These are phyloP conservation scores for Xerocomellus dryophilus DNA, from an alignment of 768 basidiomycete species.

Conservation along the genomic window DNA sequence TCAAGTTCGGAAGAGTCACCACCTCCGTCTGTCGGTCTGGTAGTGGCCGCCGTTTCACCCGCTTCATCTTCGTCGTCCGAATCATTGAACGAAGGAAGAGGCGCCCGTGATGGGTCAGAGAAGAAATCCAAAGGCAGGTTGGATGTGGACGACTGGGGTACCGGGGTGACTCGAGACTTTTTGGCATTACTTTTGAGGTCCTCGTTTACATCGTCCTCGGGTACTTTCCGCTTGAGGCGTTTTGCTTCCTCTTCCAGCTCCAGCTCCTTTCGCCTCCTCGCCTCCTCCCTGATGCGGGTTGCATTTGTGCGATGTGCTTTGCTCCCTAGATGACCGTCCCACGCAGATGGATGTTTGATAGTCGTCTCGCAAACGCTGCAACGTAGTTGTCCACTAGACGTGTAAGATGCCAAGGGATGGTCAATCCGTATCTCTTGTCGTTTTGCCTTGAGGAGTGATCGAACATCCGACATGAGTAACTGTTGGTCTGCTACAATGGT, in stretches of 20 bases:
- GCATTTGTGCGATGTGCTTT: conserved; percentile 73
- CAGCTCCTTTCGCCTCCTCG: conserved; percentile 40
- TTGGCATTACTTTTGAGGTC: conserved; percentile 27
- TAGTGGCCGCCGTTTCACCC: conserved; percentile 4
- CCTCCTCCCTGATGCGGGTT: conserved; percentile 55
- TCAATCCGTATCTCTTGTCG: conserved; percentile 68
- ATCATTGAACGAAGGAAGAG: conserved; percentile 34
- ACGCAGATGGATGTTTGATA: conserved; percentile 78
- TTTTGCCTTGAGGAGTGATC: conserved; percentile 80
- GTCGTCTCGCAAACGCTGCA: conserved; percentile 60
- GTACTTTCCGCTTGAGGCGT: conserved; percentile 34
- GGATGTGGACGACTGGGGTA: conserved; percentile 11
- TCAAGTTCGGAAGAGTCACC: conserved; percentile 48
- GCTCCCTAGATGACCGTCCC: conserved; percentile 84
- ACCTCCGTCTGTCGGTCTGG: neutral
- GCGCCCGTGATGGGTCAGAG: conserved; percentile 65
- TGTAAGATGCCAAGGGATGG: conserved; percentile 75
- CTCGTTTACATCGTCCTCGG: conserved; percentile 25
- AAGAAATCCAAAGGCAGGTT: conserved; percentile 71
- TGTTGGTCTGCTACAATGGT: neutral
- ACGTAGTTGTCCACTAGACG: conserved; percentile 59
- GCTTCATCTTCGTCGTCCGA: conserved; percentile 44
- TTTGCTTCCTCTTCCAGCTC: conserved; percentile 36
- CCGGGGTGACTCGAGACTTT: conserved; percentile 28
- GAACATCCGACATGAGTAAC: conserved; percentile 66